Evolutionary conservation across 305 asterid species (phyloP).

Genomic region (Fraxinus dipetala): DNA sequence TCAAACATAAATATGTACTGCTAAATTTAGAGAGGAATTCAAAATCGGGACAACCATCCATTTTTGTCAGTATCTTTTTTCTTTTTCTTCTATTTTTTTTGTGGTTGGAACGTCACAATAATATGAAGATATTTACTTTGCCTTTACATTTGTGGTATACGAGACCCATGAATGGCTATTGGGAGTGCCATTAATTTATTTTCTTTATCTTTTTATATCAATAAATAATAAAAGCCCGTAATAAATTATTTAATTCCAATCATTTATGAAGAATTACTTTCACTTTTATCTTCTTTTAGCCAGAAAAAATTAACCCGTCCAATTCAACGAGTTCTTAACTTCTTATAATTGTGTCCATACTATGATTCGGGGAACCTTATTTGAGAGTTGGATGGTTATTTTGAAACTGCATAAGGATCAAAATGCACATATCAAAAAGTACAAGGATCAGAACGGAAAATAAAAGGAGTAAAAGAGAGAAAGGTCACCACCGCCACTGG

Average conservation of each 20-base stretch:
- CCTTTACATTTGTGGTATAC: not conserved
- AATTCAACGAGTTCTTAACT: not conserved
- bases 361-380: not conserved
- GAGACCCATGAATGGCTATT: constrained; percentile 10
- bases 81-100: not conserved
- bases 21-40: not conserved
- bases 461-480: not conserved
- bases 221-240: not conserved
- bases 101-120: not conserved
- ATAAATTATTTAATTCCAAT: not conserved
- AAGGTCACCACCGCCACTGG: not conserved
- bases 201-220: not conserved
- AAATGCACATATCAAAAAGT: not conserved
- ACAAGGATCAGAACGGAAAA: not conserved
- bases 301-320: not conserved
- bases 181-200: constrained; percentile 17
- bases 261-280: not conserved
- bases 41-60: not conserved
- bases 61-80: not conserved
- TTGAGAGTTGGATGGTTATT: not conserved
- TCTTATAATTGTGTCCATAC: not conserved
- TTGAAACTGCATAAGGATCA: not conserved
- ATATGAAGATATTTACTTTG: not conserved
- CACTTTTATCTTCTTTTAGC: not conserved
- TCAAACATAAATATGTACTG: not conserved